Conservation (phyloP, 2,329 filamentous ascomycete genomes). For the Aspergillus brasiliensis region DNA sequence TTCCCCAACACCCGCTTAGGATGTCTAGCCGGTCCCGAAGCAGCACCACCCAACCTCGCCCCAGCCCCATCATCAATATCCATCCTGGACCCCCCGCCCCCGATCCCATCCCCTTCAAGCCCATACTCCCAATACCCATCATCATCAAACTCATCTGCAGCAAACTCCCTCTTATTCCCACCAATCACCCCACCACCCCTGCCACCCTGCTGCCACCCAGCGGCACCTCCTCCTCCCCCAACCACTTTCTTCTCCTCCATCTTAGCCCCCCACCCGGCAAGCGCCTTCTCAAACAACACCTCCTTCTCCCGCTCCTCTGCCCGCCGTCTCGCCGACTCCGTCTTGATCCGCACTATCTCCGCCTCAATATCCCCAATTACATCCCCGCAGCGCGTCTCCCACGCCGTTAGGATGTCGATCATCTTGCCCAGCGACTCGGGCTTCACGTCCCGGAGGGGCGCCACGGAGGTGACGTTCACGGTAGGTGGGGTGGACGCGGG, state of each 20-base stretch:
- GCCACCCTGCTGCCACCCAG: constrained; percentile 12
- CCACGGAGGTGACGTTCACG: constrained; percentile 77
- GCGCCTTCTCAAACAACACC: constrained; percentile 51
- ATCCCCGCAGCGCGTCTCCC: constrained; percentile 75
- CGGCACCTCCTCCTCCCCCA: constrained; percentile 3
- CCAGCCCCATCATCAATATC: constrained; percentile 43
- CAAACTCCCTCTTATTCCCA: constrained; percentile 46
- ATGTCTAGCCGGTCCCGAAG: constrained; percentile 26
- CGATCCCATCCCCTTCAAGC: constrained; percentile 27
- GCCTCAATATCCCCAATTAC: constrained; percentile 75
- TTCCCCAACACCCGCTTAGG: constrained; percentile 42
- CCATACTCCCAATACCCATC: constrained; percentile 40
- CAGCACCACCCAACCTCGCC: constrained; percentile 23
- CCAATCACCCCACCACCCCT: constrained; percentile 18
- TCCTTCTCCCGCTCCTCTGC: constrained; percentile 54
- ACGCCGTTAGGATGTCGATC: constrained; percentile 68
- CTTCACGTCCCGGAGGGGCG: constrained; percentile 81
- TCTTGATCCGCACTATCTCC: constrained; percentile 69
- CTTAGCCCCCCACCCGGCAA: constrained; percentile 42
- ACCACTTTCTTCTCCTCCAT: constrained; percentile 4
- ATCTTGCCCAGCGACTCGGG: constrained; percentile 72
- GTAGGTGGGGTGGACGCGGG: constrained; percentile 76
- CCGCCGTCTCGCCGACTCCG: constrained; percentile 57
- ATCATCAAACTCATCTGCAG: constrained; percentile 41
- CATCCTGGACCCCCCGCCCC: constrained; percentile 36